Base-by-base conservation (phyloP, 192 early-diverging fungal species). In the Coemansia sp. region DNA sequence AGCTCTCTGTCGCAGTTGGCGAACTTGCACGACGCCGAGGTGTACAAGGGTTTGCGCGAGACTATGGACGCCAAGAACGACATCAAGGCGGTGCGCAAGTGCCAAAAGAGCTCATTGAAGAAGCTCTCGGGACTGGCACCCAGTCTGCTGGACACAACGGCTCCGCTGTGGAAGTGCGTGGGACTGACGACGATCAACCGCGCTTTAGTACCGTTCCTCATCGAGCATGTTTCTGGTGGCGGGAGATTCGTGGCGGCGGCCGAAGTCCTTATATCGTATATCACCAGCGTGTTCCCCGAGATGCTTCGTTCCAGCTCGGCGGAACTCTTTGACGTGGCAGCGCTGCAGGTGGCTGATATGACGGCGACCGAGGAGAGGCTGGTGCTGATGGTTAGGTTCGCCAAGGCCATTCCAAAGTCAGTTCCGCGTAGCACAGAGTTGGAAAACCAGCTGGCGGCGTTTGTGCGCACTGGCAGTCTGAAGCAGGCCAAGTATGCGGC, bases 141-240 rank as follows among this genome's bases (percentile, higher is more conserved):
- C 17, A 79, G 76, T 11, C 64, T 87, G 17, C 63, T 87, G 32
- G 96, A 96, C 46, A 87, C 90, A 1, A 93, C 95, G 26, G 77
- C 85, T 2, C 73, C 90, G 16, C 76, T 96, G 23, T 83, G 97
- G 52, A 88, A 93, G 33, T 85, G 92, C 9, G 88, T 94, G 13
- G 88, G 89, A 9, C 72, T 95, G 42, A 89, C 88, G 8, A 78
- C 94, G 7, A 73, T 96, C 58, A 91, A 95, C 67, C 89, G 88
- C 49, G 87, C 85, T 4, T 46, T 78, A 52, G 70, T 58, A 67
- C 86, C 39, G 81, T 94, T 39, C 76, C 89, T 43, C 52, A 84
- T 65, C 62, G 96, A 63, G 69, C 94, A 57, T 77, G 19, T 50
- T 7, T 55, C 33, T 37, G 63, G 17, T n/a, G 35, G 23, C 35